phyloP scores from a whole-genome alignment of 73 alveolate genomes.

The Diophrys appendiculata region DNA sequence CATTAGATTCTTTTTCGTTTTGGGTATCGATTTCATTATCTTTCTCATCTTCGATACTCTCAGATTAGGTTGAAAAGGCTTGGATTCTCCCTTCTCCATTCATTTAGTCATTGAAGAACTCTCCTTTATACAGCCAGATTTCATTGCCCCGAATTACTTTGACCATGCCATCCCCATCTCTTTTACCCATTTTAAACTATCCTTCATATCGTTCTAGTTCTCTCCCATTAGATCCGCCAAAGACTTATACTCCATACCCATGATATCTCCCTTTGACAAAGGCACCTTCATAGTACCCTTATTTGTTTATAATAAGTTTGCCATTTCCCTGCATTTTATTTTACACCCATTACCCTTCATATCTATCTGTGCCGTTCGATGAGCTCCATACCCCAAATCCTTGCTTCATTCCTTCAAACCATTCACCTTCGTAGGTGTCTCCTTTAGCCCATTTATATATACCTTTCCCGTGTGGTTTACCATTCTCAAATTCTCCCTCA shows the following conservation, averaged over 20 bases:
- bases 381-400: constrained; percentile 10
- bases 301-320: constrained; percentile 67
- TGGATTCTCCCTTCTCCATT: background rate
- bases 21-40: too few relatives aligned
- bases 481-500: constrained; percentile 65
- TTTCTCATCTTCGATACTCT: too few relatives aligned
- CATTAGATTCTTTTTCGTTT: too few relatives aligned
- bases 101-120: background rate
- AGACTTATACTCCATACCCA: background rate
- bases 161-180: background rate
- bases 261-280: constrained; percentile 51
- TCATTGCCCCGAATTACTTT: background rate
- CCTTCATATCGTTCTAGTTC: background rate
- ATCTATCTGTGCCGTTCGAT: constrained; percentile 36
- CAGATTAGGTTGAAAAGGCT: too few relatives aligned
- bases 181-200: background rate
- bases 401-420: constrained; percentile 46
- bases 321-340: constrained; percentile 75
- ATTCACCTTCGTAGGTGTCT: constrained; percentile 49
- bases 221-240: too few relatives aligned
- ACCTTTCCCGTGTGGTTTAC: constrained; percentile 46
- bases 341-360: constrained; percentile 66
- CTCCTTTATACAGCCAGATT: background rate
- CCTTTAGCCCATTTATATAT: constrained; percentile 47
- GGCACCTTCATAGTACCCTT: constrained; percentile 69